Evolutionary conservation across 73 alveolate genomes (phyloP).

Genomic region (Breviolum minutum): DNA sequence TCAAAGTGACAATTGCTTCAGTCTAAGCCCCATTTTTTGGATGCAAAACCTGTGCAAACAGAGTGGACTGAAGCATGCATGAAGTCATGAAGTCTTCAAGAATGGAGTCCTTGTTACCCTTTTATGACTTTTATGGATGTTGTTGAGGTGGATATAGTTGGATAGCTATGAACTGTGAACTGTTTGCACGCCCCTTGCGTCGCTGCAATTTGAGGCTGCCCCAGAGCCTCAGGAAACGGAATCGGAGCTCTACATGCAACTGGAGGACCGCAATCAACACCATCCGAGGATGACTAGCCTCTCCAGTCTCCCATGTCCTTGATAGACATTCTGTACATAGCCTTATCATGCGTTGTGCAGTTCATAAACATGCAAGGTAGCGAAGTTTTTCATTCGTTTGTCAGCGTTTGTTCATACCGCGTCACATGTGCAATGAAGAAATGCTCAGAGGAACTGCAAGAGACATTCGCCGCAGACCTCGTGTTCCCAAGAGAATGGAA

Average conservation of each 20-base stretch:
- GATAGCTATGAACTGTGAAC: too few species aligned
- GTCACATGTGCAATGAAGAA: neutral
- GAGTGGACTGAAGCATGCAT: too few species aligned
- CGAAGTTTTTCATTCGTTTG: too few species aligned
- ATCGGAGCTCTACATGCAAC: neutral
- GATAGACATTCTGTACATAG: neutral
- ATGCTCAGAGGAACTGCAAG: slow-evolving; percentile 25
- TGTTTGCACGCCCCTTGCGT: neutral
- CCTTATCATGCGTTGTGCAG: neutral
- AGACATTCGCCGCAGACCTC: slow-evolving; percentile 26
- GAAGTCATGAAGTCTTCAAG: too few species aligned
- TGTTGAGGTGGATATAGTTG: too few species aligned
- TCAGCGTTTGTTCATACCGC: too few species aligned
- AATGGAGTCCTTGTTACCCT: too few species aligned
- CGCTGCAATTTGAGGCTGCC: neutral
- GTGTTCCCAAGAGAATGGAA: slow-evolving; percentile 36
- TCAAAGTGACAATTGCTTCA: neutral
- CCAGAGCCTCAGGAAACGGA: neutral
- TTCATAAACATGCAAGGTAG: too few species aligned
- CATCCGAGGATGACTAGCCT: too few species aligned
- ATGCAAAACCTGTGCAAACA: too few species aligned
- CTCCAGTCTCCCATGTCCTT: too few species aligned
- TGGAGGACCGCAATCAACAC: neutral
- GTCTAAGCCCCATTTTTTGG: neutral
- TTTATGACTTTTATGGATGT: too few species aligned